Evolutionary conservation across 2,329 filamentous ascomycete species (phyloP), one percentile per base, ranked within the genome.

Genomic region (Aspergillus sclerotialis): DNA sequence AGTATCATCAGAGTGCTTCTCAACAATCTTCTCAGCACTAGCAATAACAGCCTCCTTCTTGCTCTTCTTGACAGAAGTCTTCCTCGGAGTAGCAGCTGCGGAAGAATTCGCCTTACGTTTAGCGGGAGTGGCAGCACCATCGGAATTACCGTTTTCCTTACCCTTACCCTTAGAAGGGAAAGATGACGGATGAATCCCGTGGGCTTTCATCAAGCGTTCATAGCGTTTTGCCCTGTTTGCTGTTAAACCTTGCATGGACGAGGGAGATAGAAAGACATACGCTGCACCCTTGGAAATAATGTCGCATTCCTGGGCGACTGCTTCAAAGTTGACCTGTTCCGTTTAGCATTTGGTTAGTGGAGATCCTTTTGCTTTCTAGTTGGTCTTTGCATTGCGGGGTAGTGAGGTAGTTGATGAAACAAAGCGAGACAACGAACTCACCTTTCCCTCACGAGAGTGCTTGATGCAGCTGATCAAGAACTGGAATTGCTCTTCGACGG

Each of bases 391-490:
- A n/a, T n/a, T n/a, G n/a, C n/a, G n/a, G n/a, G n/a, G n/a, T n/a
- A n/a, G n/a, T n/a, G n/a, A n/a, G n/a, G n/a, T n/a, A n/a, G n/a
- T n/a, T n/a, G n/a, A n/a, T n/a, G n/a, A n/a, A n/a, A n/a, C n/a
- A n/a, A n/a, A n/a, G 28, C n/a, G 12, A 23, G 10, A 11, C 7
- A 15, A 23, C n/a, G 9, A 28, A 18, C 64, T 50, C 58, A 81
- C 80, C 56, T 75, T 77, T 40, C 79, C 79, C 42, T 70, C 69
- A 48, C 61, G 68, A 7, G 75, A 72, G 56, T 78, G 61, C 34
- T 72, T 69, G 55, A 84, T 80, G 59, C 81, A 84, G 34, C 68
- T 67, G 31, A 84, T 69, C 15, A 85, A 66, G 53, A 85, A 83
- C 41, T 70, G 73, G 59, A 84, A 70, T 46, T 82, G 78, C 17